phyloP scores from a whole-genome alignment of 352 stramenopile species.

The Pythium aphanidermatum region DNA sequence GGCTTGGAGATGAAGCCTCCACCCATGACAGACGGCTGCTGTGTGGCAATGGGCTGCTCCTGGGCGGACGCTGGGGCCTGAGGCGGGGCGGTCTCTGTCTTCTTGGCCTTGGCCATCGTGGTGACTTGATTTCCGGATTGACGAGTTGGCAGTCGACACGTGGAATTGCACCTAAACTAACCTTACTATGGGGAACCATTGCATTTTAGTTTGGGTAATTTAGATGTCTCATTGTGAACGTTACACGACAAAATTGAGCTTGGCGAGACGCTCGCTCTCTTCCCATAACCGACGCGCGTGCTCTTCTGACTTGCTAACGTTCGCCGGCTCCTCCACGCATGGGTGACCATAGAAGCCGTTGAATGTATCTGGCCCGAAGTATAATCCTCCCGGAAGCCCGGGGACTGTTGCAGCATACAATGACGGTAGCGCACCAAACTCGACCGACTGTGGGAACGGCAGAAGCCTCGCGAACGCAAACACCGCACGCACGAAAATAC shows the following conservation, averaged over 20 bases:
- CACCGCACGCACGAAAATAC: background rate
- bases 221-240: slow-evolving; percentile 10
- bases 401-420: slow-evolving; percentile 35
- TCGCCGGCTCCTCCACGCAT: slow-evolving; percentile 22
- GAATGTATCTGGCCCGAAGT: slow-evolving; percentile 28
- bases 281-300: slow-evolving; percentile 29
- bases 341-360: slow-evolving; percentile 26
- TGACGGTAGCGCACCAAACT: slow-evolving; percentile 34
- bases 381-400: slow-evolving; percentile 22
- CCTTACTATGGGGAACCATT: background rate
- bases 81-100: background rate
- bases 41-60: background rate
- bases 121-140: background rate
- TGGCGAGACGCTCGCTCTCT: slow-evolving; percentile 33
- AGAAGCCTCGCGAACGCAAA: slow-evolving; percentile 21
- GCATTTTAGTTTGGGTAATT: background rate
- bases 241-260: slow-evolving; percentile 18
- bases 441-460: slow-evolving; percentile 31
- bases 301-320: slow-evolving; percentile 24
- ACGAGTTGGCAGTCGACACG: slow-evolving; percentile 1
- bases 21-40: background rate
- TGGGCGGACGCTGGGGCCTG: no score
- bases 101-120: slow-evolving; percentile 11
- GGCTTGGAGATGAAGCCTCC: slow-evolving; percentile 34
- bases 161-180: background rate